Percentiles rank a stretch among this genome's conserved stretches.
Evolutionary conservation across 1,284 basidiomycete genomes (phyloP).

Genomic region (Ceratobasidium sp.): DNA sequence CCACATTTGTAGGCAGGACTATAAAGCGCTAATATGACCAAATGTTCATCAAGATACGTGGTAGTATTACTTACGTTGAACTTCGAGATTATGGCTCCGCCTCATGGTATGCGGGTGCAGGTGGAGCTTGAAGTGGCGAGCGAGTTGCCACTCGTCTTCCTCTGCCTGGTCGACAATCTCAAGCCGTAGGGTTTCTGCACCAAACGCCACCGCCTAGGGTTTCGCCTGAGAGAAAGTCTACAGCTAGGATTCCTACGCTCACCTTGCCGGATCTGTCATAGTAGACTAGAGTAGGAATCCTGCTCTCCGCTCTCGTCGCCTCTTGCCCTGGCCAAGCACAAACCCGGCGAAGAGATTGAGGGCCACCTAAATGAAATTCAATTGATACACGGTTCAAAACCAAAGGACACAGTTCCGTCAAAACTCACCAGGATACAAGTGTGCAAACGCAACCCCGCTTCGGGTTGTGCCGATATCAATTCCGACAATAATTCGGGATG

Average conservation of each 20-base stretch:
- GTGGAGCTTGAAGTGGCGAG: constrained; percentile 41
- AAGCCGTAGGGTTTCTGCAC: constrained; percentile 23
- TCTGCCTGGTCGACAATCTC: constrained; percentile 14
- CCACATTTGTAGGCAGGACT: constrained; percentile 1
- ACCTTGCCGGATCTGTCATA: constrained; percentile 37
- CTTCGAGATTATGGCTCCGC: constrained; percentile 7
- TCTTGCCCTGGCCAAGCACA: constrained; percentile 39
- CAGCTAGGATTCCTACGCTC: neutral
- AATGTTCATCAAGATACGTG: neutral
- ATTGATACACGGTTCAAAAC: no score
- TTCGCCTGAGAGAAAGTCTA: neutral
- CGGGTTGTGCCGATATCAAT: constrained; percentile 42
- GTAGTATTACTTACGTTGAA: constrained; percentile 5
- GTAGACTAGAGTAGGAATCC: constrained; percentile 40
- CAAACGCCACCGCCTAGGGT: constrained; percentile 37
- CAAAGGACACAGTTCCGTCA: no score
- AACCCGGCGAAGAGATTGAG: constrained; percentile 19
- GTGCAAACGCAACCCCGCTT: constrained; percentile 25
- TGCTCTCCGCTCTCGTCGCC: constrained; percentile 13
- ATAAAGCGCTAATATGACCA: neutral
- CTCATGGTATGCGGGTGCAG: constrained; percentile 39
- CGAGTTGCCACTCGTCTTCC: constrained; percentile 35
- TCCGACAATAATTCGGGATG: constrained; percentile 31
- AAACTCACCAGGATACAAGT: constrained; percentile 15
- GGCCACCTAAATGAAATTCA: neutral